phyloP scores from a whole-genome alignment of 257 asterid species.

The Cordia subcordata region DNA sequence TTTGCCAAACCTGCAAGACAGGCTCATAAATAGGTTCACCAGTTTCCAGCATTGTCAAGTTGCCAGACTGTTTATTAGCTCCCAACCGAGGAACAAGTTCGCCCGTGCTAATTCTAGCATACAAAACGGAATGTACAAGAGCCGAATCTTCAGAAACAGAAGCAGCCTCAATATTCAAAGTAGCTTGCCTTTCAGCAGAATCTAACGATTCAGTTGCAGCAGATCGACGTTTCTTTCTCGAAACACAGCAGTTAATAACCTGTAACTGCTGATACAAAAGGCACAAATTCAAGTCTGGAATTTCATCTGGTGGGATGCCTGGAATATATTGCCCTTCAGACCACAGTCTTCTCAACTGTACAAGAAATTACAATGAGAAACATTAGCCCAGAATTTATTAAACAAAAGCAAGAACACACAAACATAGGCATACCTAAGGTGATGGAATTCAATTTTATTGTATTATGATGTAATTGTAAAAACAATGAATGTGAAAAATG shows the following conservation, averaged over 20 bases:
- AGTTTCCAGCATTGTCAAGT: slow-evolving; percentile 83
- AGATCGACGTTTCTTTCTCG: slow-evolving; percentile 73
- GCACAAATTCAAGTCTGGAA: slow-evolving; percentile 89
- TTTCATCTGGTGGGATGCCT: slow-evolving; percentile 77
- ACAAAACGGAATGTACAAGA: slow-evolving; percentile 38
- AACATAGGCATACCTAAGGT: too few species aligned
- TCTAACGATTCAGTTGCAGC: slow-evolving; percentile 81
- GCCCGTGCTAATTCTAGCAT: slow-evolving; percentile 71
- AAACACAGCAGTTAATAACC: slow-evolving; percentile 94
- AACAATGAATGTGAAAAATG: not conserved
- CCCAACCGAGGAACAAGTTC: slow-evolving; percentile 85
- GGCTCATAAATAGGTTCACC: slow-evolving; percentile 92
- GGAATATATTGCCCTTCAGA: slow-evolving; percentile 88
- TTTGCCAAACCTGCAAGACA: slow-evolving; percentile 71
- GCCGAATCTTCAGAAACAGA: slow-evolving; percentile 40
- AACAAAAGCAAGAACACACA: not conserved
- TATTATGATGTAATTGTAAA: not conserved
- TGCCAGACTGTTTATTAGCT: slow-evolving; percentile 63
- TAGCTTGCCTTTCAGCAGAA: slow-evolving; percentile 46
- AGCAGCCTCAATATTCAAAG: slow-evolving; percentile 30
- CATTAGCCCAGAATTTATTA: slow-evolving; percentile 11
- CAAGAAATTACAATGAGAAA: slow-evolving; percentile 16
- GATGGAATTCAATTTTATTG: too few species aligned
- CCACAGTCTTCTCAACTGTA: slow-evolving; percentile 94
- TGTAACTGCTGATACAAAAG: slow-evolving; percentile 92